phyloP scores from a whole-genome alignment of 192 early-diverging fungal genomes.

The Gonapodya sp. region DNA sequence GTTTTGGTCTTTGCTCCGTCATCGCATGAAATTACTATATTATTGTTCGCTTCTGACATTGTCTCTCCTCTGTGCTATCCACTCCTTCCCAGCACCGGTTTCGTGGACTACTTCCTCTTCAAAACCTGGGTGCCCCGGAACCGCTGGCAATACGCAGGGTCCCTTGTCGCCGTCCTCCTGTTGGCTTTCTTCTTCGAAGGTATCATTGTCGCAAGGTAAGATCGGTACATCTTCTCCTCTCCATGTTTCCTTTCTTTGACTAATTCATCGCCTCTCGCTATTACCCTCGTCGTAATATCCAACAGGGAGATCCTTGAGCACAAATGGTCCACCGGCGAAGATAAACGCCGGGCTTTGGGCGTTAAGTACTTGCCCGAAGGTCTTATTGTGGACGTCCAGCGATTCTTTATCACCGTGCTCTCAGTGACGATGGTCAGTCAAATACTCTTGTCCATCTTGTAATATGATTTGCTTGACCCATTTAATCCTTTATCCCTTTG shows the following conservation, averaged over 20 bases:
- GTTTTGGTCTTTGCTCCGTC: not conserved
- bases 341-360: not conserved
- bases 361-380: not conserved
- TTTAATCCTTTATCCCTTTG: not conserved
- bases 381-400: not conserved
- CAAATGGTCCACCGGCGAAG: not conserved
- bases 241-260: not conserved
- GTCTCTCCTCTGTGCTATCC: not conserved
- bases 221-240: not conserved
- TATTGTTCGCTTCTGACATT: not conserved
- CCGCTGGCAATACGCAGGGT: not conserved
- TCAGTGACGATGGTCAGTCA: not conserved
- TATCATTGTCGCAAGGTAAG: not conserved
- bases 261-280: not conserved
- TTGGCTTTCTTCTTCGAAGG: not conserved
- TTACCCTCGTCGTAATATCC: not conserved
- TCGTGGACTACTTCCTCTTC: constrained; percentile 7
- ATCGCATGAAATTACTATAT: too few relatives aligned
- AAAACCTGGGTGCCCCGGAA: not conserved
- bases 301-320: not conserved
- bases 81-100: not conserved
- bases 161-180: constrained; percentile 4
- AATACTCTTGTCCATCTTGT: not conserved
- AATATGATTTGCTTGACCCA: not conserved
- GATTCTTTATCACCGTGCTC: not conserved